Percentiles rank a stretch among this genome's conserved stretches.
These are phyloP conservation scores for Beauveria sp. DNA, from an alignment of 2,329 filamentous ascomycete genomes.

Conservation along the genomic window DNA sequence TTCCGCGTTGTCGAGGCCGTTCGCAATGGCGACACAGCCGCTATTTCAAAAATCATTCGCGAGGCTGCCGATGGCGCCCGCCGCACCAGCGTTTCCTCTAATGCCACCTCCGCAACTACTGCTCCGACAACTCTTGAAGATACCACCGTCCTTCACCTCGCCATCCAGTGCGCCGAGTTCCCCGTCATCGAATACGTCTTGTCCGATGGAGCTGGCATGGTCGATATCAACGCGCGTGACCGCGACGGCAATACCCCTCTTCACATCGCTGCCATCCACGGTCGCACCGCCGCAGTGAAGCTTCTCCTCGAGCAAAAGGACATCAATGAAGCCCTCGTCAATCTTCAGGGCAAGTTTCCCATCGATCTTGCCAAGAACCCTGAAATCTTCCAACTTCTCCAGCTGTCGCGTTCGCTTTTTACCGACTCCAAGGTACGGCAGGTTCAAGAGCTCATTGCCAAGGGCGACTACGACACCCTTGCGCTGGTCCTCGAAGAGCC, in stretches of 20 bases:
- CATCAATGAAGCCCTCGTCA: constrained; percentile 83
- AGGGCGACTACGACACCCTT: constrained; percentile 67
- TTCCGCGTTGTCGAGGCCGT: constrained; percentile 93
- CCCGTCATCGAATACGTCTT: constrained; percentile 93
- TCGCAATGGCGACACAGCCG: constrained; percentile 80
- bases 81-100: constrained; percentile 50
- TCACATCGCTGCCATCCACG: constrained; percentile 78
- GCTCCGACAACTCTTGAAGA: constrained; percentile 55
- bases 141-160: constrained; percentile 85
- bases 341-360: constrained; percentile 76
- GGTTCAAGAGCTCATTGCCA: constrained; percentile 69
- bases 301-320: constrained; percentile 73
- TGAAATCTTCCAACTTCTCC: constrained; percentile 91
- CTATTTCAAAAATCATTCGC: constrained; percentile 78
- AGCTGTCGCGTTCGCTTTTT: constrained; percentile 82
- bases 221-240: constrained; percentile 86
- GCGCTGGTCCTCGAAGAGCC: constrained; percentile 78
- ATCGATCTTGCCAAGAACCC: constrained; percentile 85
- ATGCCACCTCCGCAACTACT: constrained; percentile 34
- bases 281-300: constrained; percentile 71
- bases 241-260: constrained; percentile 91
- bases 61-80: constrained; percentile 49
- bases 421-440: constrained; percentile 79
- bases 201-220: constrained; percentile 56
- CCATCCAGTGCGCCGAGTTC: constrained; percentile 89